Base-by-base conservation (phyloP, 2,329 filamentous ascomycete genomes). In the Apiospora marii region DNA sequence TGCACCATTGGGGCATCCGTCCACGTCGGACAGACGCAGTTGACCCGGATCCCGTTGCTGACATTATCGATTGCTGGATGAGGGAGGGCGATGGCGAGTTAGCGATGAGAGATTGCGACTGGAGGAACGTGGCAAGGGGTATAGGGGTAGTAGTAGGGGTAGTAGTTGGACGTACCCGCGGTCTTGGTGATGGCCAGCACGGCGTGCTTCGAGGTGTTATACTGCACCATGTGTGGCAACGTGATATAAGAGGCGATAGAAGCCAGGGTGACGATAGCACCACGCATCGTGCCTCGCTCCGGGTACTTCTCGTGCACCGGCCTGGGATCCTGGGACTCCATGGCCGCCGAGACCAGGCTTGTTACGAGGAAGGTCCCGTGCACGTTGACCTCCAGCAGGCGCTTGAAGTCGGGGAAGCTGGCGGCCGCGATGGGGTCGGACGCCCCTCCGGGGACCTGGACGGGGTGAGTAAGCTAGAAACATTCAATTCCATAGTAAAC, bases 321-420 rank as follows among this genome's bases (percentile, higher is more conserved):
- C 4, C 22, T 46, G 24, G 67, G 70, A 13, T 77, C 75, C 53
- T 78, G 76, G 1, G 67, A 14, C n/a, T 58, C 69, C 77, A 78
- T 77, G 3, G 61, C 69, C 2, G 67, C 67, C 3, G 73, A 75
- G 12, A 69, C 49, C 0, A 34, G 13, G 1, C 70, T 43, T 6
- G 71, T 74, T 3, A 78, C 74, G 1, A 77, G 48, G 53, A 76
- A 77, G 6, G 73, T 73, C 12, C 76, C 76, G 1, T 48, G 71
- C 4, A 74, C 73, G 30, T 77, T 76, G 67, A 76, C 37, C 16
- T 74, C 53, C 13, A 74, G 72, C 2, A 72, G 44, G 16, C 72
- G 53, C 37, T 70, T 68, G 44, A 76, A 70, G 75, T 81, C 75
- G 53, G 51, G 53, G 13, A 76, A 64, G 53, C 73, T 72, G 10